phyloP scores from a whole-genome alignment of 768 basidiomycete species.

The Tulasnella sp. region DNA sequence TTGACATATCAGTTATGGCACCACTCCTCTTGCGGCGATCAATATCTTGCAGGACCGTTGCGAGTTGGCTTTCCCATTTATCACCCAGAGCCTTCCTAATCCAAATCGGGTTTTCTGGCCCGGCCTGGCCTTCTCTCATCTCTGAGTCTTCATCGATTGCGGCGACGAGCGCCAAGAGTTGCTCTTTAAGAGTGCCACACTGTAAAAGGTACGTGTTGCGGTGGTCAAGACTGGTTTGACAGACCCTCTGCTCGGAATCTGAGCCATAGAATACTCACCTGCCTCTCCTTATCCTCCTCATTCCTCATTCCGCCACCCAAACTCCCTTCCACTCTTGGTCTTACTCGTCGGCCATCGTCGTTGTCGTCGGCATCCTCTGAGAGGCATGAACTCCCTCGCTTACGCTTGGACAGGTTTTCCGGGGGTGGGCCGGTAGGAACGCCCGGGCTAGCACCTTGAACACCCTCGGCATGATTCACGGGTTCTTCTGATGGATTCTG shows the following conservation, averaged over 20 bases:
- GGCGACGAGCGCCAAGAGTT: neutral
- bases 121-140: neutral
- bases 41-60: neutral
- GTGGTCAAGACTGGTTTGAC: neutral
- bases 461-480: neutral
- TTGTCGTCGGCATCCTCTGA: neutral
- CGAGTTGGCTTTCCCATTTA: neutral
- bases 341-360: neutral
- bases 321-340: neutral
- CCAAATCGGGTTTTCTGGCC: neutral
- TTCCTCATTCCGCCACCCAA: neutral
- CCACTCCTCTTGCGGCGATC: neutral
- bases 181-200: neutral
- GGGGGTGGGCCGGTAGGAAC: too few species aligned
- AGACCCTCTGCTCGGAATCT: neutral
- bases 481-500: neutral
- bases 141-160: neutral
- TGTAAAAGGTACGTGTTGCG: neutral
- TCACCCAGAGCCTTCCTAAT: neutral
- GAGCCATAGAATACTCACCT: neutral
- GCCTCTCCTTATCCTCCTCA: neutral
- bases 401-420: neutral
- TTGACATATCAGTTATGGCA: neutral
- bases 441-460: neutral
- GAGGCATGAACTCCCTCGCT: neutral